Base-by-base conservation (phyloP, 179 eudicot genomes). In the Silene vulgaris region DNA sequence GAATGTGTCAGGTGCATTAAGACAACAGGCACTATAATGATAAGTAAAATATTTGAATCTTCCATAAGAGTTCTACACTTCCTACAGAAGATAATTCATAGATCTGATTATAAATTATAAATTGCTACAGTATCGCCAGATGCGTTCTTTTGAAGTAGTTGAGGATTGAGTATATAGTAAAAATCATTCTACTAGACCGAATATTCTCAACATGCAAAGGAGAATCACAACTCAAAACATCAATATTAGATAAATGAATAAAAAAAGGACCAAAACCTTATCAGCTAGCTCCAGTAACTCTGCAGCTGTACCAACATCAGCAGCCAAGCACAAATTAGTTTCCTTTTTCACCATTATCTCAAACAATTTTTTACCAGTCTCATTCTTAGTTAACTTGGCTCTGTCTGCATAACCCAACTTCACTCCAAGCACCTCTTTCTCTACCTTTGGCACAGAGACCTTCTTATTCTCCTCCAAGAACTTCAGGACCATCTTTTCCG, bases 261-360 rank as follows among this genome's bases (percentile, higher is more conserved):
- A 9, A 48, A 5, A 67, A 43, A 69, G 37, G 14, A n/a, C 0
- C 16, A 74, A 80, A 75, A 91, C 98, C 96, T 91, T 90, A 72
- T 93, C 93, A 23, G 97, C 97, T 76, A 92, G 80, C 43, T 83
- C 90, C 52, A 92, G 93, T 82, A 92, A 81, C 79, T 90, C 96
- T 17, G 90, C 87, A 43, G 97, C 97, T 19, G 97, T 88, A 32
- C 88, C 83, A 79, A 92, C 97, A 88, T 92, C 96, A 50, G 96
- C 97, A 77, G 97, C 91, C 87, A 92, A 81, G 75, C 97, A 89
- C 85, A 93, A 81, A 82, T 93, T 93, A 61, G 89, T 87, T 85
- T 93, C 87, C 80, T 93, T 91, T 81, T 86, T 75, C 73, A 85
- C 78, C 97, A 93, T 93, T 67, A 93, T 86, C 83, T 91, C 97